Percentiles rank a stretch among this genome's conserved stretches.
Conservation (phyloP, 1,284 basidiomycete genomes). For the Neotropicomus parvogracilis region DNA sequence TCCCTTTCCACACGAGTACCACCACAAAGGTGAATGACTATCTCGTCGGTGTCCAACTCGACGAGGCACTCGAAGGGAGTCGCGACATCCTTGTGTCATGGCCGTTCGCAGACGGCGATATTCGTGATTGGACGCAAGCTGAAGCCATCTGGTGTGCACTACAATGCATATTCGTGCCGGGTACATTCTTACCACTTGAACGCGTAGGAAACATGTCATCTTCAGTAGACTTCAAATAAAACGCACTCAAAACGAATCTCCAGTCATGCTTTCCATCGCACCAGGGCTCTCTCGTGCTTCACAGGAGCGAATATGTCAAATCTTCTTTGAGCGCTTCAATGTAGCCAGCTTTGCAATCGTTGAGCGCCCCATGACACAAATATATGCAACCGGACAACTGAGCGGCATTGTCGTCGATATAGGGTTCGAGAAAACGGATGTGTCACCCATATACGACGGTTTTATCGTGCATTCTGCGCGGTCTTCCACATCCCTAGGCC, state of each 20-base stretch:
- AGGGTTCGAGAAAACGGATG: constrained; percentile 71
- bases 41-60: constrained; percentile 78
- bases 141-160: constrained; percentile 80
- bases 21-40: constrained; percentile 70
- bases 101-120: constrained; percentile 78
- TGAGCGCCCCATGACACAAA: constrained; percentile 80
- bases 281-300: constrained; percentile 69
- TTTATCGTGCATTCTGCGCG: constrained; percentile 60
- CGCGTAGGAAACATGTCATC: constrained; percentile 78
- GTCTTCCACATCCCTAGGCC: constrained; percentile 63
- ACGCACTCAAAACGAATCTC: constrained; percentile 84
- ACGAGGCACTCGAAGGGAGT: constrained; percentile 71
- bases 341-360: constrained; percentile 82
- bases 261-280: constrained; percentile 72
- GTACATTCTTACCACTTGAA: constrained; percentile 5
- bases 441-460: constrained; percentile 80
- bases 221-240: constrained; percentile 75
- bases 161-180: not conserved
- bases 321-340: constrained; percentile 97
- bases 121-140: constrained; percentile 85
- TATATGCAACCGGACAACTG: constrained; percentile 79
- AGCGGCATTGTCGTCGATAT: constrained; percentile 86
- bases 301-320: constrained; percentile 75
- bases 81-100: constrained; percentile 75
- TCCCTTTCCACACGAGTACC: constrained; percentile 39